Conservation (phyloP, 768 basidiomycete genomes). For the Crucibulum laeve region DNA sequence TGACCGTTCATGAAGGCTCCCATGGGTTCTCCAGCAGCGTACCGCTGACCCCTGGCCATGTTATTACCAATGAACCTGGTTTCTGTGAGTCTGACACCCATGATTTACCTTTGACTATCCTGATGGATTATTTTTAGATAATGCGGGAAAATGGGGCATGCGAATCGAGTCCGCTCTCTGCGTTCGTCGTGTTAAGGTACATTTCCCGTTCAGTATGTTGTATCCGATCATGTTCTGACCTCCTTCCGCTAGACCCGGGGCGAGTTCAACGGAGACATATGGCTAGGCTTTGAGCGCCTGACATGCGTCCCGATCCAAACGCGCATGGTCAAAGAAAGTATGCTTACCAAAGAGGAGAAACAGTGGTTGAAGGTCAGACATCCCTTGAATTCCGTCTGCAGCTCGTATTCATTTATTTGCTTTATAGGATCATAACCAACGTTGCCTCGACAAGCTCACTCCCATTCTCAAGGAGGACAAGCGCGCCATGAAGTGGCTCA, state of each 20-base stretch:
- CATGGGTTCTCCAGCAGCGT: slow-evolving; percentile 70
- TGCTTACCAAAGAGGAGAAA: slow-evolving; percentile 84
- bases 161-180: slow-evolving; percentile 85
- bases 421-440: slow-evolving; percentile 75
- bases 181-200: slow-evolving; percentile 61
- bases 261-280: slow-evolving; percentile 67
- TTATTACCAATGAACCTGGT: slow-evolving; percentile 93
- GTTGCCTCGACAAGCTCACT: slow-evolving; percentile 59
- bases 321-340: slow-evolving; percentile 76
- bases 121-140: slow-evolving; percentile 41
- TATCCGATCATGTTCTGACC: neutral
- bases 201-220: slow-evolving; percentile 11
- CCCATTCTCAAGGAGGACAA: slow-evolving; percentile 73
- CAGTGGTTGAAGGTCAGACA: slow-evolving; percentile 73
- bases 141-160: slow-evolving; percentile 81
- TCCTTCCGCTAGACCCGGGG: slow-evolving; percentile 51
- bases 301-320: slow-evolving; percentile 95
- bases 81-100: slow-evolving; percentile 57
- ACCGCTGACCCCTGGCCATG: slow-evolving; percentile 78
- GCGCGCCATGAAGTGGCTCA: slow-evolving; percentile 77
- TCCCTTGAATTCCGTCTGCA: neutral
- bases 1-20: slow-evolving; percentile 83
- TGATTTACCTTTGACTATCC: slow-evolving; percentile 9
- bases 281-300: slow-evolving; percentile 89
- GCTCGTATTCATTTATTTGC: neutral